Evolutionary conservation across 495 filamentous ascomycete species (phyloP).

Genomic region (Talaromyces liani): DNA sequence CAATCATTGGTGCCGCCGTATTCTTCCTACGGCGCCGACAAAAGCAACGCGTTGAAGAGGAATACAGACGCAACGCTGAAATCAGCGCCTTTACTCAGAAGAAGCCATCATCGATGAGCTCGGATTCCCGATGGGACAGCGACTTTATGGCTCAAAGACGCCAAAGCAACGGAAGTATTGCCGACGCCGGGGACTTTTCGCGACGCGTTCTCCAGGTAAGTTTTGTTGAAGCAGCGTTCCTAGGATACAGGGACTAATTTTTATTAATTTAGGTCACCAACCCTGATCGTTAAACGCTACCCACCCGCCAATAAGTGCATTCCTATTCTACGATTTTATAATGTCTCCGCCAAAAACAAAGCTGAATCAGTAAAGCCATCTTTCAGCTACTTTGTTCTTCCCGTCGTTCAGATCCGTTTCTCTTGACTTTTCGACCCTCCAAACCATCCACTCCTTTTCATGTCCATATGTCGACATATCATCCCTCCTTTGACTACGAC

Average conservation of each 20-base stretch:
- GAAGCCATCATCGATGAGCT: constrained; percentile 50
- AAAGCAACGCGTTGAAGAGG: constrained; percentile 67
- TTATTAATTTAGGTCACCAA: constrained; percentile 35
- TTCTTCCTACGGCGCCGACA: constrained; percentile 70
- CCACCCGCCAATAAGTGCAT: not conserved
- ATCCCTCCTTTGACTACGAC: not conserved
- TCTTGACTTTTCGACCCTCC: not conserved
- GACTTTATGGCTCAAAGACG: constrained; percentile 74
- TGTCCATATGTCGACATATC: not conserved
- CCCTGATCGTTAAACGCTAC: constrained; percentile 26
- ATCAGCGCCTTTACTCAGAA: constrained; percentile 57
- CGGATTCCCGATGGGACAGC: constrained; percentile 84
- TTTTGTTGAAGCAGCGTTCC: not conserved
- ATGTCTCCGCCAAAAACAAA: not conserved
- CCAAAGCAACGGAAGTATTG: constrained; percentile 94
- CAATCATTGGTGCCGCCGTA: constrained; percentile 58
- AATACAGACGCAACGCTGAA: constrained; percentile 67
- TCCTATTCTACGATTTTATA: not conserved
- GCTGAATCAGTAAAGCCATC: not conserved
- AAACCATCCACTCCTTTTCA: constrained; percentile 1
- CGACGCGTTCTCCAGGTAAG: constrained; percentile 87
- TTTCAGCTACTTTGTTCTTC: not conserved
- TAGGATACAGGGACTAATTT: not conserved
- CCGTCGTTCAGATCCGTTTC: not conserved
- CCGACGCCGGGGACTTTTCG: constrained; percentile 96